Evolutionary conservation across 2,329 filamentous ascomycete species (phyloP), one percentile per base, ranked within the genome.

Genomic region (Botrytis paeoniae): DNA sequence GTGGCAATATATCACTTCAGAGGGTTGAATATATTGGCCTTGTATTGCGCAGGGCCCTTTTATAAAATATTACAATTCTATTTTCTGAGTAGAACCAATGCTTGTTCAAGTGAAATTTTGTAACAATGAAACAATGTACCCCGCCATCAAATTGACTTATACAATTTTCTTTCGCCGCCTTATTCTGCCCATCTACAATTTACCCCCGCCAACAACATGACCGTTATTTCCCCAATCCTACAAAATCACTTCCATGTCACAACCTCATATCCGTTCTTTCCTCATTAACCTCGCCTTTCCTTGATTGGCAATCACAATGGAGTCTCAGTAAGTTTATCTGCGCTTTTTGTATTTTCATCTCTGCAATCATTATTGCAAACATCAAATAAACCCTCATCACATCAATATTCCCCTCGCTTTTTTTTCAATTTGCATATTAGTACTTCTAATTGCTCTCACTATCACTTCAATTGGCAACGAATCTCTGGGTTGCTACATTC

Each of bases 171-270:
- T 54, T 20, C 64, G 51, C 64, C 64, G 64, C 64, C 64, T 68
- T 32, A 39, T 68, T 54, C 35, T 68, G 64, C 45, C 64, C 35
- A 29, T 25, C 22, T 65, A 48, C 41, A 43, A 45, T 64, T 32
- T 39, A 54, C 64, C 64, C 64, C 64, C 45, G 64, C 64, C 64
- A 66, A 25, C 5, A 39, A 62, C 14, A 62, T 51, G n/a, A 29
- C 45, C 45, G 18, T 39, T 7, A 25, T 63, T 63, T 29, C 37
- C 35, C 45, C n/a, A 32, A 57, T 41, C 29, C 48, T 54, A 54
- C 22, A 41, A 54, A 68, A 41, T 14, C n/a, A 41, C n/a, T 22
- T 41, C 14, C 22, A 39, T 54, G 16, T 57, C 20, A 54, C 45
- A 39, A 41, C 25, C 29, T 18, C 45, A 68, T 39, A 68, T 41